A percentile compares a stretch with the other conserved stretches of the same genome.
phyloP scores from a whole-genome alignment of 2,329 filamentous ascomycete species.

The Microcyclospora tardicrescens region DNA sequence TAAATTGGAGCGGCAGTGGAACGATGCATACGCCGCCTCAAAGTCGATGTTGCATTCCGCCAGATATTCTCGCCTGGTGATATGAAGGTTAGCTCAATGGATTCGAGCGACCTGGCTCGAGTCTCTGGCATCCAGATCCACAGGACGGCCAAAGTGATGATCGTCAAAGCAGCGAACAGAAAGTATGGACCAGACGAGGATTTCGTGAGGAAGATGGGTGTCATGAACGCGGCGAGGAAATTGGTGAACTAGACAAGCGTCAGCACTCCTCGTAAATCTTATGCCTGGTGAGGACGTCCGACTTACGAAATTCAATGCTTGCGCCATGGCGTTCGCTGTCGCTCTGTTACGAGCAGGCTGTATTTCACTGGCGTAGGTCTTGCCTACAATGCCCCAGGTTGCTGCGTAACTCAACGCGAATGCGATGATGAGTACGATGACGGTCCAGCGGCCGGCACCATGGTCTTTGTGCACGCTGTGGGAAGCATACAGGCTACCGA shows the following conservation, averaged over 20 bases:
- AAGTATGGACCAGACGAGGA: conserved; percentile 23
- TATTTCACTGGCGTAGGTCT: conserved; percentile 46
- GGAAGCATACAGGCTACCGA: conserved; percentile 40
- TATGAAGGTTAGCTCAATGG: too few relatives aligned
- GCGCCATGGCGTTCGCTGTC: conserved; percentile 39
- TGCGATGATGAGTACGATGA: conserved; percentile 36
- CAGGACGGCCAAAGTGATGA: conserved; percentile 7
- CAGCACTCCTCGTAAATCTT: not conserved
- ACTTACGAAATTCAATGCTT: conserved; percentile 23
- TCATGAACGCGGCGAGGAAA: conserved; percentile 28
- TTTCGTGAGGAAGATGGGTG: conserved; percentile 37
- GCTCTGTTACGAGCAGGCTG: conserved; percentile 42
- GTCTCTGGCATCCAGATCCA: conserved; percentile 4
- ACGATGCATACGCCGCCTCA: too few relatives aligned
- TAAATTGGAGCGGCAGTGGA: too few relatives aligned
- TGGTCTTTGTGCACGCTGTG: not conserved
- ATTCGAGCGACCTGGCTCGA: conserved; percentile 2
- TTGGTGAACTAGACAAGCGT: conserved; percentile 13
- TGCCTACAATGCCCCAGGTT: conserved; percentile 42
- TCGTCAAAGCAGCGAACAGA: conserved; percentile 15
- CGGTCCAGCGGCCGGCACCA: conserved; percentile 34
- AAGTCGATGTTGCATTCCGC: too few relatives aligned
- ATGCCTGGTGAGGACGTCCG: not conserved
- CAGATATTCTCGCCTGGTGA: too few relatives aligned
- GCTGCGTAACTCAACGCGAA: conserved; percentile 35